Evolutionary conservation across 148 eudicot species (phyloP).

Genomic region (Spergularia bocconei): DNA sequence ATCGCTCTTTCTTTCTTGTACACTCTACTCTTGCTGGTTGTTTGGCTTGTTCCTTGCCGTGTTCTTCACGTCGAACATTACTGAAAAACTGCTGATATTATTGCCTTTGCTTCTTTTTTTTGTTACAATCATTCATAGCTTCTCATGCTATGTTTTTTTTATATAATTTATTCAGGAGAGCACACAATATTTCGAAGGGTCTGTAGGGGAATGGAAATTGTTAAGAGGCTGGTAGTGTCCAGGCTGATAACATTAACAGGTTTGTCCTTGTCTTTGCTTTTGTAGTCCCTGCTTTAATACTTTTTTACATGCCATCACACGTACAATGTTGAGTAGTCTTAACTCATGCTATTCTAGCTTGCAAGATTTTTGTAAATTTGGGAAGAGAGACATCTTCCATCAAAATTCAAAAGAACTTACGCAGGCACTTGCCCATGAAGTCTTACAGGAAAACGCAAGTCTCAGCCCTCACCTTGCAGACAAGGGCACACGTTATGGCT

Average conservation of each 20-base stretch:
- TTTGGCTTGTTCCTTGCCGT: neutral
- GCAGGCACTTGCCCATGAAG: conserved; percentile 65
- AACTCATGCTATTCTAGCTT: conserved; percentile 38
- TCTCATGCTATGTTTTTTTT: neutral
- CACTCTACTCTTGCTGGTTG: neutral
- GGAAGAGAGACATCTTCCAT: conserved; percentile 70
- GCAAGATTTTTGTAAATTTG: conserved; percentile 50
- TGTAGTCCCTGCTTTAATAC: neutral
- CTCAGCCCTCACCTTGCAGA: conserved; percentile 62
- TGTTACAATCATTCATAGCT: neutral
- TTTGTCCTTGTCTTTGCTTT: conserved; percentile 14
- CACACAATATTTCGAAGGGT: conserved; percentile 99
- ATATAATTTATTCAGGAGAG: conserved; percentile 49
- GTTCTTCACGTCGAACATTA: neutral
- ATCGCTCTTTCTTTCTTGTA: too few relatives aligned
- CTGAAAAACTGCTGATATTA: neutral
- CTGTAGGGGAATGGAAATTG: conserved; percentile 83
- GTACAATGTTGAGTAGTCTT: neutral
- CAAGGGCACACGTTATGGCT: conserved; percentile 62
- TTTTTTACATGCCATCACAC: neutral
- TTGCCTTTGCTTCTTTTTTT: neutral
- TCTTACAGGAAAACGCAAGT: conserved; percentile 38
- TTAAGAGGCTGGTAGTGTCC: conserved; percentile 94
- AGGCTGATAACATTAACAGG: conserved; percentile 94
- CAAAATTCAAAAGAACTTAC: conserved; percentile 60